Evolutionary conservation across 2,329 filamentous ascomycete species (phyloP).

Genomic region (Volutella citrinella): DNA sequence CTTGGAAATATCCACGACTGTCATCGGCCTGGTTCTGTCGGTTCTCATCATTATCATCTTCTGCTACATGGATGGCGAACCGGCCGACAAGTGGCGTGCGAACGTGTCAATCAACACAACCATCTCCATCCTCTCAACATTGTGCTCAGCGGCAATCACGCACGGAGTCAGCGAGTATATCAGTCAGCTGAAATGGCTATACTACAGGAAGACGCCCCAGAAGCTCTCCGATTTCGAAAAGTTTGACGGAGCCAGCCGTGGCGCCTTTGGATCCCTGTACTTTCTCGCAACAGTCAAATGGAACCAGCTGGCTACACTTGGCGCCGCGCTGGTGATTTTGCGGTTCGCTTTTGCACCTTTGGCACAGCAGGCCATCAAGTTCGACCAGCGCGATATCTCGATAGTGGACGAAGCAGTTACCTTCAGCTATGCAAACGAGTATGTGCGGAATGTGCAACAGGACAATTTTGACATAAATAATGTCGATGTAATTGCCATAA

Average conservation of each 20-base stretch:
- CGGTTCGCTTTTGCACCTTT: constrained; percentile 7
- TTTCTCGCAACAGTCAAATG: constrained; percentile 2
- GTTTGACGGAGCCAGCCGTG: constrained; percentile 13
- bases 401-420: background rate
- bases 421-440: constrained; percentile 9
- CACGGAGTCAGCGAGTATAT: constrained; percentile 11
- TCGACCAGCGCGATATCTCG: constrained; percentile 1
- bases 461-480: too few species aligned
- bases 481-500: too few species aligned
- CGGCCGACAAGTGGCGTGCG: constrained; percentile 7
- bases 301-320: constrained; percentile 12
- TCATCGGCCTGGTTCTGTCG: background rate
- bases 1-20: background rate
- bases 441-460: background rate
- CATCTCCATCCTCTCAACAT: constrained; percentile 8
- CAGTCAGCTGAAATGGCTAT: constrained; percentile 13
- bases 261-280: constrained; percentile 5
- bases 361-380: constrained; percentile 6
- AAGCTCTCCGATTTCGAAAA: constrained; percentile 3
- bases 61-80: constrained; percentile 2
- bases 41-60: constrained; percentile 1
- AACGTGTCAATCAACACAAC: constrained; percentile 8
- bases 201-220: constrained; percentile 4
- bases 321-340: constrained; percentile 8
- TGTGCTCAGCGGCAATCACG: constrained; percentile 8